These are phyloP conservation scores for Thymus mandschuricus DNA, from an alignment of 257 asterid genomes.

Conservation along the genomic window DNA sequence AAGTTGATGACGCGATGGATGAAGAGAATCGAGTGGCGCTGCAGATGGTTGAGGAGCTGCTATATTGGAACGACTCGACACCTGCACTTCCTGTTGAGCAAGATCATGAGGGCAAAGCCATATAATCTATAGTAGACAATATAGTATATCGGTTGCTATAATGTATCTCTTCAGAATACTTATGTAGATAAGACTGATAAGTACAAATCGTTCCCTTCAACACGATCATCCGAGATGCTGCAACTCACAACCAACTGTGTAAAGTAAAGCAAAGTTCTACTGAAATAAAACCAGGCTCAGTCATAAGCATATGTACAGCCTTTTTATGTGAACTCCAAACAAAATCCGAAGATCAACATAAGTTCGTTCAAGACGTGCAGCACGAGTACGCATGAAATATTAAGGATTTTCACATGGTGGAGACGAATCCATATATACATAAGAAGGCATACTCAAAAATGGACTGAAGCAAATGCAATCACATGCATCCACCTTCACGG, in stretches of 20 bases:
- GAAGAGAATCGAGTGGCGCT: slow-evolving; percentile 73
- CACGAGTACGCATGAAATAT: background rate
- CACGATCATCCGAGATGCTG: background rate
- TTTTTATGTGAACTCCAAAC: background rate
- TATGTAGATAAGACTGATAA: background rate
- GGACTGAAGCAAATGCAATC: slow-evolving; percentile 25
- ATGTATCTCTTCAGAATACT: background rate
- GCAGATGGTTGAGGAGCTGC: slow-evolving; percentile 90
- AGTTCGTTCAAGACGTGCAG: background rate
- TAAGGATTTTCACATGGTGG: slow-evolving; percentile 2
- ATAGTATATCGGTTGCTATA: background rate
- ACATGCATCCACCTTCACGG: slow-evolving; percentile 22
- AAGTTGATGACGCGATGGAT: slow-evolving; percentile 41
- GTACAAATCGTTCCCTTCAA: background rate
- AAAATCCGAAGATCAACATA: background rate
- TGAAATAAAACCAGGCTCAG: slow-evolving; percentile 17
- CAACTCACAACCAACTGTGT: slow-evolving; percentile 16
- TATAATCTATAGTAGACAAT: background rate
- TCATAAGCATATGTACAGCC: background rate
- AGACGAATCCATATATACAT: background rate
- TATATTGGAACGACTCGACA: slow-evolving; percentile 51
- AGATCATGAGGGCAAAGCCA: slow-evolving; percentile 14
- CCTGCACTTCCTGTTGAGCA: slow-evolving; percentile 33
- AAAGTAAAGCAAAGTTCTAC: slow-evolving; percentile 9
- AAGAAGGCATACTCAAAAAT: background rate